Percentiles rank a stretch among this genome's conserved stretches.
Evolutionary conservation across 208 protist genomes (phyloP).

Genomic region (Trypanosoma platydactyli): DNA sequence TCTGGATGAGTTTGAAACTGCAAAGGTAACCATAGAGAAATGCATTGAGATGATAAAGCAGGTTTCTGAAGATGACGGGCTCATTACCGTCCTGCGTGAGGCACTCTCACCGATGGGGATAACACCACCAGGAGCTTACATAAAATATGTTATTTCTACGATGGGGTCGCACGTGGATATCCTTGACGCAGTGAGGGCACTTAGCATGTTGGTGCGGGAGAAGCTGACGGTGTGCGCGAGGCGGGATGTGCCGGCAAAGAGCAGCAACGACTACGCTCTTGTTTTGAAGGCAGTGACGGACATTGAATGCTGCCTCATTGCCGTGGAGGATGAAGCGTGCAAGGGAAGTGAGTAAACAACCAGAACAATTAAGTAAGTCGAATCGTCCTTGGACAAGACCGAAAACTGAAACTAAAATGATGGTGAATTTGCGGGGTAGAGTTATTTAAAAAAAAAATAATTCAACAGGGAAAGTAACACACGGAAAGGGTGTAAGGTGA

Average conservation of each 20-base stretch:
- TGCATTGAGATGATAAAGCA: conserved; percentile 52
- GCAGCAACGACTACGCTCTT: conserved; percentile 81
- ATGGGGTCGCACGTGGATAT: conserved; percentile 63
- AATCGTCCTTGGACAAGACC: too few species aligned
- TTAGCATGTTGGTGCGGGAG: conserved; percentile 40
- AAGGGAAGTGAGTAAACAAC: not conserved
- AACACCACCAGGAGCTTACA: conserved; percentile 66
- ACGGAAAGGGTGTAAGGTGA: too few species aligned
- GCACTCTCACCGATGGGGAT: conserved; percentile 70
- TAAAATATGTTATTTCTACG: conserved; percentile 76
- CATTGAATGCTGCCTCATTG: conserved; percentile 84
- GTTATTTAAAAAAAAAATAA: too few species aligned
- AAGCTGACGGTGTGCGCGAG: conserved; percentile 68
- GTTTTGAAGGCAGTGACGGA: conserved; percentile 87
- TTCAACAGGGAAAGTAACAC: not conserved
- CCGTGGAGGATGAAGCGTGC: conserved; percentile 31
- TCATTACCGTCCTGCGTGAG: conserved; percentile 53
- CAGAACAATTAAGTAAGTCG: not conserved
- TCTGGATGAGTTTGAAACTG: conserved; percentile 75
- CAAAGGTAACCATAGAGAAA: conserved; percentile 60
- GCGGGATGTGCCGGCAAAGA: conserved; percentile 44
- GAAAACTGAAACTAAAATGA: too few species aligned
- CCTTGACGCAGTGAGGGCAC: conserved; percentile 43
- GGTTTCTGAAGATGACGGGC: conserved; percentile 44
- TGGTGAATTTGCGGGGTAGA: too few species aligned